Evolutionary conservation across 345 rosid species (phyloP), one percentile per base, ranked within the genome.

Genomic region (Isatis tinctoria): DNA sequence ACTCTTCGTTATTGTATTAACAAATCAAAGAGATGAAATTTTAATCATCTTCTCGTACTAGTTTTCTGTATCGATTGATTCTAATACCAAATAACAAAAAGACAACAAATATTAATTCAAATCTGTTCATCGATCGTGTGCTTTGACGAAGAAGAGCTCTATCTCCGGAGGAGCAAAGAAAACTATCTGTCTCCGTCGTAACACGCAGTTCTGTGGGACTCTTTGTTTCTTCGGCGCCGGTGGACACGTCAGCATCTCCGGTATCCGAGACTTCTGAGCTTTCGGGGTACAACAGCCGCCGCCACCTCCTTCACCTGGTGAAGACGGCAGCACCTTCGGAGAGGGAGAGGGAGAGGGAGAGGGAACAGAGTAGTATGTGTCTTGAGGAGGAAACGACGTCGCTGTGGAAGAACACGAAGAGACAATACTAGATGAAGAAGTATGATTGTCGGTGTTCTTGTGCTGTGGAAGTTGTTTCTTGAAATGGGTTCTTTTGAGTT

Each of bases 221-320:
- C 93, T 87, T 78, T 77, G 88, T 79, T 95, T 95, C 92, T 81
- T 95, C 44, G 99, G 99, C n/a, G 97, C 97, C 18, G 96, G 97
- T 14, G 99, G 99, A 79, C 99, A 95, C 20, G 97, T 85, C 26
- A 35, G 78, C 7, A 90, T 86, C 79, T 85, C 82, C 2, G 97
- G 99, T 80, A 95, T 92, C 62, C 90, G 83, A 67, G 78, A 90
- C 78, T 83, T 86, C 74, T 79, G 61, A 60, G 92, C 88, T 80
- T 85, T 91, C 0, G 98, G 98, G 10, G 98, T 94, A 8, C 90
- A 87, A 72, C 94, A 93, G 3, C 74, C 67, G 6, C 62, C 53
- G 12, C 68, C 56, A 22, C 65, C 49, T 8, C 67, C 74, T 6
- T 33, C 39, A 28, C 48, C 30, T 43, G 65, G 57, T 51, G 79